Evolutionary conservation across 352 stramenopile species (phyloP).

Genomic region (Phytophthora fragariaefolia): DNA sequence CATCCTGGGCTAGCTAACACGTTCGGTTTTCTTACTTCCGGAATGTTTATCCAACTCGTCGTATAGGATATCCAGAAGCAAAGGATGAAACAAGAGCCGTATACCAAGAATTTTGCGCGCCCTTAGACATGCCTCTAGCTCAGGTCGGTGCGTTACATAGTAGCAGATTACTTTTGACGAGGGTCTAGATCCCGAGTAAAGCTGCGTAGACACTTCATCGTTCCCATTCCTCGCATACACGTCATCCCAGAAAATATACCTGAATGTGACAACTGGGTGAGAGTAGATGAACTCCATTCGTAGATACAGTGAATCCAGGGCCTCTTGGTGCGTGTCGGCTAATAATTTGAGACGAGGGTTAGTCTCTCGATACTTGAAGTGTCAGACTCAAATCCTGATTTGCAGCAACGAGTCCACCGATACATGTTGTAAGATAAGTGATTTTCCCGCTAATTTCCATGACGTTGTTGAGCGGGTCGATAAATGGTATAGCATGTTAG

Average conservation of each 20-base stretch:
- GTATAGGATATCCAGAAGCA: background rate
- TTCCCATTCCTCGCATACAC: background rate
- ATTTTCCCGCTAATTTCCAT: constrained; percentile 52
- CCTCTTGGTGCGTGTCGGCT: background rate
- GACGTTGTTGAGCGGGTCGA: constrained; percentile 47
- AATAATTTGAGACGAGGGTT: background rate
- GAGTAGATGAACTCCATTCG: background rate
- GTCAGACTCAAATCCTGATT: constrained; percentile 3
- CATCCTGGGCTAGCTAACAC: too few species aligned
- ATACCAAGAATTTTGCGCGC: background rate
- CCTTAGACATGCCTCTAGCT: background rate
- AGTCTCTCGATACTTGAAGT: background rate
- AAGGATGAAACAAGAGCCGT: background rate
- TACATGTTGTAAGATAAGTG: constrained; percentile 34
- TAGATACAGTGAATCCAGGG: background rate
- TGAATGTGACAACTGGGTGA: background rate
- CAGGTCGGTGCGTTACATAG: background rate
- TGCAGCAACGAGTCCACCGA: constrained; percentile 38
- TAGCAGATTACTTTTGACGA: background rate
- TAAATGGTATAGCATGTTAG: constrained; percentile 50
- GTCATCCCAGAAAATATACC: constrained; percentile 1
- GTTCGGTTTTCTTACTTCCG: too few species aligned
- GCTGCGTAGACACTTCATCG: background rate
- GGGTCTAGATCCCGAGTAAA: background rate
- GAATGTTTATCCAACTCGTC: background rate